Conservation (phyloP, 2,329 filamentous ascomycete genomes). For the Clonostachys sp. region DNA sequence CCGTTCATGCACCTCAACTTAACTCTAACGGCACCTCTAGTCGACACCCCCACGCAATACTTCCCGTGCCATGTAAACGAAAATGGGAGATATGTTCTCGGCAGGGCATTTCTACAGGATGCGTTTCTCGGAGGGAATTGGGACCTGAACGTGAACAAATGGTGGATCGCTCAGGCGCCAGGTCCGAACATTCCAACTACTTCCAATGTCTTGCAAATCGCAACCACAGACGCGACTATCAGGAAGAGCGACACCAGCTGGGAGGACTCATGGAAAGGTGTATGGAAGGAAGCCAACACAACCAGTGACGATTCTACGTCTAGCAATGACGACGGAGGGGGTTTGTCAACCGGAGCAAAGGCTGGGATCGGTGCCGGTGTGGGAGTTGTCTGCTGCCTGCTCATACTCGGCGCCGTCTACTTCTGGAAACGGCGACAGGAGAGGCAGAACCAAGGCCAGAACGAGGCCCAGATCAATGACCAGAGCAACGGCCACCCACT, state of each 20-base stretch:
- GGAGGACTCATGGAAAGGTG: slow-evolving; percentile 21
- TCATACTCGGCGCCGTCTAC: too few relatives aligned
- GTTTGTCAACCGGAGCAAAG: not conserved
- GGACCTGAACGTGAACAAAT: slow-evolving; percentile 16
- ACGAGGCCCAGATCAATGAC: too few relatives aligned
- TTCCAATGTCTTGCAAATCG: not conserved
- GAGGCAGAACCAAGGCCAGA: too few relatives aligned
- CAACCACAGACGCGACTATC: slow-evolving; percentile 9
- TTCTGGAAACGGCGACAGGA: too few relatives aligned
- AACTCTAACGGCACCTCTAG: slow-evolving; percentile 28
- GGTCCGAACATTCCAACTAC: slow-evolving; percentile 20
- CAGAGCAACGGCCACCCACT: too few relatives aligned
- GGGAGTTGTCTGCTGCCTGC: too few relatives aligned
- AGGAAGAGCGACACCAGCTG: slow-evolving; percentile 18
- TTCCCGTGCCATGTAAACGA: slow-evolving; percentile 32
- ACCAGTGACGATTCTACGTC: not conserved
- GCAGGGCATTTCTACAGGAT: slow-evolving; percentile 40
- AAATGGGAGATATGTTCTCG: slow-evolving; percentile 21
- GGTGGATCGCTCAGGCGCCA: slow-evolving; percentile 32
- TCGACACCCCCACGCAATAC: slow-evolving; percentile 23
- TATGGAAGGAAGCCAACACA: slow-evolving; percentile 16
- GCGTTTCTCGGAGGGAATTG: slow-evolving; percentile 38
- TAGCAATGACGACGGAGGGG: slow-evolving; percentile 2
- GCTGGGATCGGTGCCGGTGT: not conserved
- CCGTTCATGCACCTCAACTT: slow-evolving; percentile 25